These are phyloP conservation scores for Fusarium beomiforme DNA, from an alignment of 2,329 filamentous ascomycete species.

Conservation along the genomic window DNA sequence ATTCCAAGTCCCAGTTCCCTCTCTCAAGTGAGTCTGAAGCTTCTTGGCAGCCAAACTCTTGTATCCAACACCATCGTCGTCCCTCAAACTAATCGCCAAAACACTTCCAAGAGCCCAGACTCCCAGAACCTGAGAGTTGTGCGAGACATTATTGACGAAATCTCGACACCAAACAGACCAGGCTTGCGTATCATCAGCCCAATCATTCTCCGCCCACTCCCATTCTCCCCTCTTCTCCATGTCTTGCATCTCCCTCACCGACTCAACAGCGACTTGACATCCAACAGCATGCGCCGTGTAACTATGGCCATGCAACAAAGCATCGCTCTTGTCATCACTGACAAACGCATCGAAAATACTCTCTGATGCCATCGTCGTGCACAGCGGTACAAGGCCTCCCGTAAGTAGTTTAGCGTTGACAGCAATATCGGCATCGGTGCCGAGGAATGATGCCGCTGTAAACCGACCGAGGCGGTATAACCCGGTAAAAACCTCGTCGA, in stretches of 20 bases:
- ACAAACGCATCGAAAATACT: slow-evolving; percentile 77
- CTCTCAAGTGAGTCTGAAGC: slow-evolving; percentile 52
- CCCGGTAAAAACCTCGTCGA: slow-evolving; percentile 90
- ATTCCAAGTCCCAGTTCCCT: slow-evolving; percentile 53
- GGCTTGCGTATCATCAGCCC: slow-evolving; percentile 12
- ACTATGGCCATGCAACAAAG: slow-evolving; percentile 84
- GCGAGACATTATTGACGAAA: slow-evolving; percentile 69
- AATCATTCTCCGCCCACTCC: slow-evolving; percentile 48
- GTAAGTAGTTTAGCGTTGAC: slow-evolving; percentile 88
- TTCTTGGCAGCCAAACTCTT: slow-evolving; percentile 58
- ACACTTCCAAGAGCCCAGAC: slow-evolving; percentile 81
- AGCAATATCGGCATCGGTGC: slow-evolving; percentile 75
- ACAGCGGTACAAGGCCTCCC: slow-evolving; percentile 80
- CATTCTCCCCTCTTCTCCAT: slow-evolving; percentile 68
- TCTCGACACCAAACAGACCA: slow-evolving; percentile 79
- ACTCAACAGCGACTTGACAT: slow-evolving; percentile 79
- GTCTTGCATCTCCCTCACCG: slow-evolving; percentile 65
- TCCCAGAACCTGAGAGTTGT: slow-evolving; percentile 64
- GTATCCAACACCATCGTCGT: slow-evolving; percentile 56
- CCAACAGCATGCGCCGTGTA: slow-evolving; percentile 88
- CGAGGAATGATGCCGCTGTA: slow-evolving; percentile 75
- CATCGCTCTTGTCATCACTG: slow-evolving; percentile 79
- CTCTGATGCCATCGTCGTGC: slow-evolving; percentile 78
- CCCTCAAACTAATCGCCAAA: slow-evolving; percentile 68
- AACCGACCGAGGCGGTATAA: slow-evolving; percentile 82